These are phyloP conservation scores for Barnettozyma vustinii DNA, from an alignment of 805 yeast species.

Conservation along the genomic window DNA sequence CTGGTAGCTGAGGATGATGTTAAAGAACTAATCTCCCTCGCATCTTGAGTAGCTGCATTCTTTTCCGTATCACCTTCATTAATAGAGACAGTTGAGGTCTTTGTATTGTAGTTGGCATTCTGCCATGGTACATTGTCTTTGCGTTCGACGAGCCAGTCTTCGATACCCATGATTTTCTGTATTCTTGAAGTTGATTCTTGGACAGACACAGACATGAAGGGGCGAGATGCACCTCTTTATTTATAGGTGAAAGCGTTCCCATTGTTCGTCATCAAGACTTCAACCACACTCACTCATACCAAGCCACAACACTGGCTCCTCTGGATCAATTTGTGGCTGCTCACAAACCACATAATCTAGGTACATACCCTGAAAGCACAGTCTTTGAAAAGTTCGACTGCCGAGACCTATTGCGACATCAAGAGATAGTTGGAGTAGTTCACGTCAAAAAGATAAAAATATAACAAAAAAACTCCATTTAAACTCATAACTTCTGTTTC, in stretches of 20 bases:
- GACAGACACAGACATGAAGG: too few species aligned
- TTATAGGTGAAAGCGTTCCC: not conserved
- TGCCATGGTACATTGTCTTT: not conserved
- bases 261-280: not conserved
- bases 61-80: not conserved
- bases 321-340: not conserved
- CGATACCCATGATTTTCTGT: not conserved
- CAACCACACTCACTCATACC: not conserved
- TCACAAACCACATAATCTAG: not conserved
- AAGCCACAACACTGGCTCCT: not conserved
- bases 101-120: not conserved
- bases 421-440: not conserved
- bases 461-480: too few species aligned
- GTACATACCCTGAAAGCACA: not conserved
- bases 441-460: too few species aligned
- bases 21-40: not conserved
- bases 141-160: not conserved
- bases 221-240: not conserved
- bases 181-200: not conserved
- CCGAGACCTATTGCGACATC: not conserved
- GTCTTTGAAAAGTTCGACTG: not conserved
- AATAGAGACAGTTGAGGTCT: not conserved
- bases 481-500: too few species aligned
- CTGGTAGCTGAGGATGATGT: not conserved
- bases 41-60: not conserved